Evolutionary conservation across 306 rosid genomes (phyloP).

Genomic region (Ochetophila trinervis): DNA sequence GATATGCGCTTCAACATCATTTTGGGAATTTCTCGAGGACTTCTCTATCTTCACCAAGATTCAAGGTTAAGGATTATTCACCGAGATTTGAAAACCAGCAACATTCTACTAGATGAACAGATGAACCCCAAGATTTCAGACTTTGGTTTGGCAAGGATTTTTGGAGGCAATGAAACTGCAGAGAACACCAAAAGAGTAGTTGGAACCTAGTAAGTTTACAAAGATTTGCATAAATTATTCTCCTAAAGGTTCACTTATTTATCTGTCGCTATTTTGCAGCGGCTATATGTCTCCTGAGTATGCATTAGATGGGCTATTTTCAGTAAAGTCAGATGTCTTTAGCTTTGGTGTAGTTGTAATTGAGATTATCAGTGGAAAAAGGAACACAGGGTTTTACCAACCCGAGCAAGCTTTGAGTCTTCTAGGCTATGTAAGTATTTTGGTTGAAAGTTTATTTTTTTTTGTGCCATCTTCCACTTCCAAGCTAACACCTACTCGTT

Average conservation of each 20-base stretch:
- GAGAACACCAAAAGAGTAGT: constrained; percentile 67
- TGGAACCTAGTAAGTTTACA: constrained; percentile 71
- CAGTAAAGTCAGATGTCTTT: constrained; percentile 62
- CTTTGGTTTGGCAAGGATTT: constrained; percentile 71
- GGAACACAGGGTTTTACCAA: constrained; percentile 66
- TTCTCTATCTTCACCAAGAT: constrained; percentile 76
- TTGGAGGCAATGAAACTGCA: constrained; percentile 59
- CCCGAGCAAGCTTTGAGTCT: constrained; percentile 56
- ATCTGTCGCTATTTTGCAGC: constrained; percentile 29
- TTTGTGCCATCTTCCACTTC: not conserved
- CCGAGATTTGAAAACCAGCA: constrained; percentile 69
- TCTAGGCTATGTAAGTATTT: constrained; percentile 53
- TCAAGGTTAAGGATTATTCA: constrained; percentile 73
- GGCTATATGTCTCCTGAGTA: constrained; percentile 82
- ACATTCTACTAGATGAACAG: constrained; percentile 62
- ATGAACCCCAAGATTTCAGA: constrained; percentile 81
- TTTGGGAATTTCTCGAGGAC: constrained; percentile 74
- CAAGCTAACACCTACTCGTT: not conserved
- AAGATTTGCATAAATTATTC: not conserved
- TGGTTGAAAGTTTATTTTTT: too few relatives aligned
- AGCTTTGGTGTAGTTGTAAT: constrained; percentile 70
- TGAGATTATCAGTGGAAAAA: constrained; percentile 65
- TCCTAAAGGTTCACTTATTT: not conserved
- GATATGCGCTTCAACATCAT: constrained; percentile 61
- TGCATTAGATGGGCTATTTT: constrained; percentile 65